phyloP scores from a whole-genome alignment of 2,329 filamentous ascomycete species.

The Periconia digitata region DNA sequence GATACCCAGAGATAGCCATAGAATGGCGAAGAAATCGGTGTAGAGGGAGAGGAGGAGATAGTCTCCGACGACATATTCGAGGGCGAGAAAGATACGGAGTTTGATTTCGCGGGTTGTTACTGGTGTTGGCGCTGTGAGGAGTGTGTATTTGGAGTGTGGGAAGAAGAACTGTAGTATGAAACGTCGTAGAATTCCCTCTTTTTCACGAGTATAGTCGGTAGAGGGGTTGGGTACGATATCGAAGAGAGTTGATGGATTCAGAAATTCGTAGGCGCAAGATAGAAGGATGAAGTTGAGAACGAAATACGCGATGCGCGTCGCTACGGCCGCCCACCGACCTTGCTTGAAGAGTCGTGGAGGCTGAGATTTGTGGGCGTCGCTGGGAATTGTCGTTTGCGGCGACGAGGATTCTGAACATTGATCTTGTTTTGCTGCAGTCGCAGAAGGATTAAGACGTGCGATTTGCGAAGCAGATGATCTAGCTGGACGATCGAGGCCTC shows the following conservation, averaged over 20 bases:
- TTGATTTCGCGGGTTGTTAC: constrained; percentile 6
- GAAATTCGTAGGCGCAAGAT: constrained; percentile 1
- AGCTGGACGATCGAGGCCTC: too few species aligned
- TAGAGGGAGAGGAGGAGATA: constrained; percentile 5
- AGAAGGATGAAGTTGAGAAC: constrained; percentile 3
- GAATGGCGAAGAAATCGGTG: constrained; percentile 8
- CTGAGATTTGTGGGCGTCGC: neutral
- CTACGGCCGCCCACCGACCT: constrained; percentile 2
- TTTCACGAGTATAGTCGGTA: constrained; percentile 4
- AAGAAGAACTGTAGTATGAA: neutral
- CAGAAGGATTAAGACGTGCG: too few species aligned
- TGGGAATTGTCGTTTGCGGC: neutral
- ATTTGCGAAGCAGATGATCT: neutral
- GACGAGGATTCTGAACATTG: too few species aligned
- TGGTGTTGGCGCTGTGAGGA: neutral
- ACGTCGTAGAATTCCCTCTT: constrained; percentile 7
- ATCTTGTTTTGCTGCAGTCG: too few species aligned
- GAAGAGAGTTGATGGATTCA: neutral
- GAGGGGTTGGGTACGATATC: neutral
- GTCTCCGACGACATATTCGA: constrained; percentile 5
- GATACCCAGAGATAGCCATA: constrained; percentile 4
- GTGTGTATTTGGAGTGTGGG: neutral
- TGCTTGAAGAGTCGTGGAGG: neutral
- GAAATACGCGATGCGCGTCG: constrained; percentile 2
- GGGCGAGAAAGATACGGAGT: constrained; percentile 2